These are phyloP conservation scores for Salix udensis DNA, from an alignment of 345 rosid genomes.

Conservation along the genomic window DNA sequence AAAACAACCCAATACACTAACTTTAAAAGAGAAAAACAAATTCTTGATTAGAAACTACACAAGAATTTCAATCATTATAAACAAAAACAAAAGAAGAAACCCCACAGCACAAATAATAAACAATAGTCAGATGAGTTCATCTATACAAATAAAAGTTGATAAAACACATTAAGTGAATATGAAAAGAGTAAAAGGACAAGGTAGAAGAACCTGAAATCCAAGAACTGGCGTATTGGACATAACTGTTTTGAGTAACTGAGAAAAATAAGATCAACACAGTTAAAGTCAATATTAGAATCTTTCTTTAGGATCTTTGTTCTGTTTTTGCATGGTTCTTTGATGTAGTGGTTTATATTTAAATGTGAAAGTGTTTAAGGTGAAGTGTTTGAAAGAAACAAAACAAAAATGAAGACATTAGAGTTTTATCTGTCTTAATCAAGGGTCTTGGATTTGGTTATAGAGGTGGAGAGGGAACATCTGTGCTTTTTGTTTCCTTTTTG, in stretches of 20 bases:
- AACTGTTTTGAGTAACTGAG: constrained; percentile 6
- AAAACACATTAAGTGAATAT: too few relatives aligned
- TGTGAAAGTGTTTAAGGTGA: not conserved
- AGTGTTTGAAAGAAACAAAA: not conserved
- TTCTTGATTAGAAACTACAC: not conserved
- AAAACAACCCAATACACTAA: not conserved
- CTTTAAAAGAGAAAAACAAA: not conserved
- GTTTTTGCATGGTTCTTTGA: not conserved
- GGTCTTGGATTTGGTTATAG: not conserved
- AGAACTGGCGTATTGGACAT: constrained; percentile 6
- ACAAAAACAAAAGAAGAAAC: not conserved
- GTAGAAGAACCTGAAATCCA: constrained; percentile 2
- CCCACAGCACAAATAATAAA: not conserved
- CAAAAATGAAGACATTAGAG: not conserved
- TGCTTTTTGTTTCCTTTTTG: not conserved
- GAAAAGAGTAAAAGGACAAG: not conserved
- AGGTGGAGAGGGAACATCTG: not conserved
- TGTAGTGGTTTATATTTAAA: not conserved
- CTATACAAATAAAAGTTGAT: not conserved
- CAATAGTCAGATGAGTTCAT: not conserved
- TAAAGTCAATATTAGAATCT: not conserved
- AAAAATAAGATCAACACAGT: constrained; percentile 9
- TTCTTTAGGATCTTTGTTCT: not conserved
- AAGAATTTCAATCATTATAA: not conserved
- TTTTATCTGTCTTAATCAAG: not conserved